A percentile compares a stretch with the other conserved stretches of the same genome.
Conservation (phyloP, 345 rosid genomes). For the Brassica incana region DNA sequence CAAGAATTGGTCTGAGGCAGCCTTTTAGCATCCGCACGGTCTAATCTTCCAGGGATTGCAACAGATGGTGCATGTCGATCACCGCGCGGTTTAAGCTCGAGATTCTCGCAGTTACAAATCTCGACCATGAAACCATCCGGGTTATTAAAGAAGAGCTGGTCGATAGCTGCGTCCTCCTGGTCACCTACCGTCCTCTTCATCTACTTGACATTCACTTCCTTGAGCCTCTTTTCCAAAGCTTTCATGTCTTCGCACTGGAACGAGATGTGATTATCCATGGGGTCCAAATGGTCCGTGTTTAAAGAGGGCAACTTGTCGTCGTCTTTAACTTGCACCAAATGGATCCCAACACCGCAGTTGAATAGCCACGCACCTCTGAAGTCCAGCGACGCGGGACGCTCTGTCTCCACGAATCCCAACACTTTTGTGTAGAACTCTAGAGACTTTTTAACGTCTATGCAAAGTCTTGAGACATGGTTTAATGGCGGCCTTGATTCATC, state of each 20-base stretch:
- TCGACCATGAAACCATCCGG: constrained; percentile 82
- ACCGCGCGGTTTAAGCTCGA: constrained; percentile 53
- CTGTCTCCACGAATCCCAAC: constrained; percentile 57
- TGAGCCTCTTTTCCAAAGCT: constrained; percentile 50
- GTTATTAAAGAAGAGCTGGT: constrained; percentile 67
- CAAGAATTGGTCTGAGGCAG: constrained; percentile 12
- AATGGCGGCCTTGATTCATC: constrained; percentile 39
- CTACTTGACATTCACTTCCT: constrained; percentile 49
- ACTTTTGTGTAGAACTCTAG: constrained; percentile 59
- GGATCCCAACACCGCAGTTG: constrained; percentile 73
- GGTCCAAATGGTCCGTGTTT: constrained; percentile 39
- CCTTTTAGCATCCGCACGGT: background rate
- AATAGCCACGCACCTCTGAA: constrained; percentile 72
- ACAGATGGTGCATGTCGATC: constrained; percentile 32
- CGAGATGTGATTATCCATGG: constrained; percentile 76
- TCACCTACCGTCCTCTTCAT: constrained; percentile 56
- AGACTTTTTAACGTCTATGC: constrained; percentile 57
- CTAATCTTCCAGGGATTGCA: background rate
- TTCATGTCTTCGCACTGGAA: constrained; percentile 65
- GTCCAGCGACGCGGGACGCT: constrained; percentile 51
- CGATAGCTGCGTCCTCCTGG: constrained; percentile 42
- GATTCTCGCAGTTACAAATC: constrained; percentile 82
- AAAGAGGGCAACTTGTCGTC: constrained; percentile 46
- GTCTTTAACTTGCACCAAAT: constrained; percentile 54
- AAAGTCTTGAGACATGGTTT: constrained; percentile 69